These are phyloP conservation scores for barley (Hordeum vulgare) DNA, from an alignment of 176 grass and related monocot species.

Conservation along the genomic window DNA sequence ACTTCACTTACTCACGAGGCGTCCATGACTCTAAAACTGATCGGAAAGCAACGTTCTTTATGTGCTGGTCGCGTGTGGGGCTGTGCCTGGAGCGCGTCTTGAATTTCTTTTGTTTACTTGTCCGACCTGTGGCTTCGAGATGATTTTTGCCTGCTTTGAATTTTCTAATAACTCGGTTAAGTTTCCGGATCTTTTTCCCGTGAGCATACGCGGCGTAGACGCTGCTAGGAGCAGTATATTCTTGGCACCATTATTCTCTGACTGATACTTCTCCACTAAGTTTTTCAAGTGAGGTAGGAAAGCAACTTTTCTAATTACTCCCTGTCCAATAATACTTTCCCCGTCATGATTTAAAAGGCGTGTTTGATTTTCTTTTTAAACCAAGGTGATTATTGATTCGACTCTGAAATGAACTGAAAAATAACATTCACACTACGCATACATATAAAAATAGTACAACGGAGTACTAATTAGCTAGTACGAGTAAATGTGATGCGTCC, in stretches of 20 bases:
- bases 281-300: neutral
- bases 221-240: neutral
- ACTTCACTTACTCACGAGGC: slow-evolving; percentile 23
- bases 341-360: too few relatives aligned
- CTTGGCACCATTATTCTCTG: neutral
- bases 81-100: neutral
- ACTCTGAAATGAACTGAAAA: too few relatives aligned
- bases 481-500: too few relatives aligned
- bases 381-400: too few relatives aligned
- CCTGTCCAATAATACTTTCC: too few relatives aligned
- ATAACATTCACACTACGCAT: too few relatives aligned
- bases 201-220: neutral
- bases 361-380: too few relatives aligned
- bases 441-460: too few relatives aligned
- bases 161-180: neutral
- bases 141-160: neutral
- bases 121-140: neutral
- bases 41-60: slow-evolving; percentile 28
- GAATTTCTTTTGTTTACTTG: neutral
- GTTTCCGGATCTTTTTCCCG: neutral
- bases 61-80: neutral
- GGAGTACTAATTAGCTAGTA: too few relatives aligned
- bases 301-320: neutral
- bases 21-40: neutral
- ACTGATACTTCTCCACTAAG: neutral